Percentiles rank a stretch among this genome's conserved stretches.
These are phyloP conservation scores for Phytophthora syringae DNA, from an alignment of 352 stramenopile species.

Conservation along the genomic window DNA sequence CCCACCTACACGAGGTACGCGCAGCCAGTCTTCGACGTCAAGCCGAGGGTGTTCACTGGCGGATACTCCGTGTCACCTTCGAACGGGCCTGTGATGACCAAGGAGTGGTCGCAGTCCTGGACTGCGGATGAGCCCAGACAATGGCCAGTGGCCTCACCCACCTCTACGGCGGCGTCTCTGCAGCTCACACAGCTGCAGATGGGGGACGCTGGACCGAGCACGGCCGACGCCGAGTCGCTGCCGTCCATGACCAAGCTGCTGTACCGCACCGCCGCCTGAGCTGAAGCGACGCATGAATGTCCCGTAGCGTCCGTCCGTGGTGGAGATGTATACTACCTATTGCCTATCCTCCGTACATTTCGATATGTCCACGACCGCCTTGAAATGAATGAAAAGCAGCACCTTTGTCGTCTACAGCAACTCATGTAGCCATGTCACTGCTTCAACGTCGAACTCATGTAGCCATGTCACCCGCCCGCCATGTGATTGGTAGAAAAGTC, in stretches of 20 bases:
- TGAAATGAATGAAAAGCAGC: no score
- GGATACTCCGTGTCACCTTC: conserved; percentile 8
- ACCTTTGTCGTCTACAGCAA: conserved; percentile 7
- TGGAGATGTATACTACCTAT: conserved; percentile 40
- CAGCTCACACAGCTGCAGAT: conserved; percentile 25
- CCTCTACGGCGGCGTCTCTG: conserved; percentile 22
- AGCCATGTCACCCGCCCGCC: no score
- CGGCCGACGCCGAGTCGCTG: conserved; percentile 47
- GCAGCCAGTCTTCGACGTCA: conserved; percentile 5
- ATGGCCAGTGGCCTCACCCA: conserved; percentile 29
- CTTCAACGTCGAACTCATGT: no score
- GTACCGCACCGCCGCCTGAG: conserved; percentile 36
- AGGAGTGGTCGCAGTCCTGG: conserved; percentile 28
- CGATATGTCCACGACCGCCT: conserved; percentile 10
- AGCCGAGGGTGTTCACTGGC: conserved; percentile 13
- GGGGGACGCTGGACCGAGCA: conserved; percentile 4
- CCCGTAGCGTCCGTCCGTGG: conserved; percentile 22
- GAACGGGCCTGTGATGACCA: conserved; percentile 2
- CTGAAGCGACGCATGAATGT: conserved; percentile 3
- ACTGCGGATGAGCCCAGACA: conserved; percentile 29
- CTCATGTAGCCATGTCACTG: no score
- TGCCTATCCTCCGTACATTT: conserved; percentile 23
- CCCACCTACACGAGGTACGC: no score
- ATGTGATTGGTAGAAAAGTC: conserved; percentile 31
- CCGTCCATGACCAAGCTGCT: conserved; percentile 72